phyloP scores from a whole-genome alignment of 768 basidiomycete species.

The Russula abietina region DNA sequence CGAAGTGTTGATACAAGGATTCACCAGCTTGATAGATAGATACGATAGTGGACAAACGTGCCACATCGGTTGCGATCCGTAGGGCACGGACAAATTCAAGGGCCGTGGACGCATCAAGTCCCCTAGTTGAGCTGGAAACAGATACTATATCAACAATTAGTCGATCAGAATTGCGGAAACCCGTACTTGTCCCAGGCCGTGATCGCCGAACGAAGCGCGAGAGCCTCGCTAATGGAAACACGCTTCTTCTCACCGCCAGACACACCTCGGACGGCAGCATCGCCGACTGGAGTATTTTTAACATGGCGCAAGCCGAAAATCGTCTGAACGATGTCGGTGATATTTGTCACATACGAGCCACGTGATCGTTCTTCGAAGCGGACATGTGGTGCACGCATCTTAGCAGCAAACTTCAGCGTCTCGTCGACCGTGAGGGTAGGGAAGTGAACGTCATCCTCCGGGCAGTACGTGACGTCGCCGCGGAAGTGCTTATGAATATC shows the following conservation, averaged over 20 bases:
- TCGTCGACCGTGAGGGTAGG: slow-evolving; percentile 76
- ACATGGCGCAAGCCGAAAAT: slow-evolving; percentile 75
- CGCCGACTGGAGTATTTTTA: slow-evolving; percentile 67
- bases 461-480: slow-evolving; percentile 76
- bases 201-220: slow-evolving; percentile 56
- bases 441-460: slow-evolving; percentile 83
- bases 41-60: slow-evolving; percentile 53
- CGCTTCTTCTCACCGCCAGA: slow-evolving; percentile 74
- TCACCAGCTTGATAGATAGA: slow-evolving; percentile 84
- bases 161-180: background rate
- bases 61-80: slow-evolving; percentile 49
- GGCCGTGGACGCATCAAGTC: slow-evolving; percentile 50
- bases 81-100: slow-evolving; percentile 54
- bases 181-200: slow-evolving; percentile 72
- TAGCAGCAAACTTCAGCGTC: slow-evolving; percentile 65
- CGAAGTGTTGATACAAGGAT: slow-evolving; percentile 56
- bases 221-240: slow-evolving; percentile 69
- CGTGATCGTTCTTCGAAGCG: slow-evolving; percentile 43
- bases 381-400: slow-evolving; percentile 57
- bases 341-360: slow-evolving; percentile 37
- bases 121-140: slow-evolving; percentile 40
- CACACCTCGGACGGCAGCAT: slow-evolving; percentile 69
- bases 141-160: background rate
- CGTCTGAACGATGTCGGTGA: slow-evolving; percentile 50
- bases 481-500: slow-evolving; percentile 61